Evolutionary conservation across 1,284 basidiomycete genomes (phyloP), one percentile per base, ranked within the genome.

Genomic region (Moniliella sp.): DNA sequence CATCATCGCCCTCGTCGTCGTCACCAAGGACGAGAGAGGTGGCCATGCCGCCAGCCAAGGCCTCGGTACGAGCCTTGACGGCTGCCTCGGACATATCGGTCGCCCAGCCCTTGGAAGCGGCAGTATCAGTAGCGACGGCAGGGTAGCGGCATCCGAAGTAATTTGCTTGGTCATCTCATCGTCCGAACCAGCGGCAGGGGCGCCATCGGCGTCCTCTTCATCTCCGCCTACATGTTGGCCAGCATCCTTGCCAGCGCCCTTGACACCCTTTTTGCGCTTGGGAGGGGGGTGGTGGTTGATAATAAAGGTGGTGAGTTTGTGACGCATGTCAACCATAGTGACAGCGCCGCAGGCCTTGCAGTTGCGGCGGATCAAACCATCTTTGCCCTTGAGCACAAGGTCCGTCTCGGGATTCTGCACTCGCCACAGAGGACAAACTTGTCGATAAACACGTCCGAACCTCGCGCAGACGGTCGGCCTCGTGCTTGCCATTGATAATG

Each of bases 401-500:
- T 94, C 88, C 26, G 91, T 99, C 67, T 99, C 91, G 15, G 91
- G 91, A 62, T 99, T 99, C 69, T 94, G 78, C 91, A 99, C 25
- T 77, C 73, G 43, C 76, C 77, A 67, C 91, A 99, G 16, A 99
- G 76, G 33, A 99, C 84, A 56, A 93, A 99, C 64, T 93, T 93
- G 50, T 62, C 57, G 66, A 99, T 99, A 69, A 97, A 99, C 28
- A 64, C 72, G 61, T 97, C 88, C 97, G 76, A 5, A 99, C 74
- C 64, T 97, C 88, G 39, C 88, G 79, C 18, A 99, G 74, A 43
- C 84, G 79, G 36, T 74, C 68, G 21, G 83, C 76, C 49, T 93
- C 76, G 62, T 99, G 91, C 12, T 82, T 82, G 34, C 91, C 91
- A 50, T 97, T 97, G 63, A 97, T 86, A 48, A 99, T 94, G 69